These are phyloP conservation scores for Magnusiomyces paraingens DNA, from an alignment of 1,139 yeast species.

Conservation along the genomic window DNA sequence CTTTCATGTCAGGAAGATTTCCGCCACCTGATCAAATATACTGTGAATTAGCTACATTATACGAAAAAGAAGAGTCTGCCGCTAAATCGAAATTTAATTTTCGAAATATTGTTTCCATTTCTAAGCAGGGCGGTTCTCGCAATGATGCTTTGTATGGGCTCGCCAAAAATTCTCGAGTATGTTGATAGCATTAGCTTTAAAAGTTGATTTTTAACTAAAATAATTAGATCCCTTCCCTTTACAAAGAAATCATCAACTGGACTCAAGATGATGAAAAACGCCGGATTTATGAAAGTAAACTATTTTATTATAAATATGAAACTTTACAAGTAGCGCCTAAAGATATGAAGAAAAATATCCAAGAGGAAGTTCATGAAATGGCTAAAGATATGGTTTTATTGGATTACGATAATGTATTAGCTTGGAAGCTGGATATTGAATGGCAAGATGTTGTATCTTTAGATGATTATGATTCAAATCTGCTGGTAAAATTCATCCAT, in stretches of 20 bases:
- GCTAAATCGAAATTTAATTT: constrained; percentile 28
- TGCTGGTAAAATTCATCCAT: constrained; percentile 46
- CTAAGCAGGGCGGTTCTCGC: neutral
- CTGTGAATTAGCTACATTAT: constrained; percentile 43
- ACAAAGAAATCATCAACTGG: constrained; percentile 51
- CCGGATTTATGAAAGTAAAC: constrained; percentile 51
- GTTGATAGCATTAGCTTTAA: constrained; percentile 45
- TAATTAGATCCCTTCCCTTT: constrained; percentile 43
- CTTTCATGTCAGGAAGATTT: constrained; percentile 46
- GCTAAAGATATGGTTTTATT: constrained; percentile 71
- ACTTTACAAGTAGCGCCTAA: constrained; percentile 44
- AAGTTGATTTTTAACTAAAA: constrained; percentile 39
- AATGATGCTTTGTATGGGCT: constrained; percentile 9
- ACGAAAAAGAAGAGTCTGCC: constrained; percentile 40
- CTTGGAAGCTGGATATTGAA: constrained; percentile 75
- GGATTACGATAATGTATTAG: constrained; percentile 50
- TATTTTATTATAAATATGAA: constrained; percentile 51
- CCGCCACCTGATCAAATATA: constrained; percentile 49
- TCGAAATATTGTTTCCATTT: constrained; percentile 24
- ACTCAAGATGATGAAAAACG: constrained; percentile 55
- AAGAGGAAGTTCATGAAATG: constrained; percentile 46
- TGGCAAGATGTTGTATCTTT: constrained; percentile 58
- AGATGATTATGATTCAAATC: constrained; percentile 43
- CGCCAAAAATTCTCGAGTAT: constrained; percentile 26
- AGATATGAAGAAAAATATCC: constrained; percentile 39